These are phyloP conservation scores for Arthroderma sp. DNA, from an alignment of 2,329 filamentous ascomycete genomes.

Conservation along the genomic window DNA sequence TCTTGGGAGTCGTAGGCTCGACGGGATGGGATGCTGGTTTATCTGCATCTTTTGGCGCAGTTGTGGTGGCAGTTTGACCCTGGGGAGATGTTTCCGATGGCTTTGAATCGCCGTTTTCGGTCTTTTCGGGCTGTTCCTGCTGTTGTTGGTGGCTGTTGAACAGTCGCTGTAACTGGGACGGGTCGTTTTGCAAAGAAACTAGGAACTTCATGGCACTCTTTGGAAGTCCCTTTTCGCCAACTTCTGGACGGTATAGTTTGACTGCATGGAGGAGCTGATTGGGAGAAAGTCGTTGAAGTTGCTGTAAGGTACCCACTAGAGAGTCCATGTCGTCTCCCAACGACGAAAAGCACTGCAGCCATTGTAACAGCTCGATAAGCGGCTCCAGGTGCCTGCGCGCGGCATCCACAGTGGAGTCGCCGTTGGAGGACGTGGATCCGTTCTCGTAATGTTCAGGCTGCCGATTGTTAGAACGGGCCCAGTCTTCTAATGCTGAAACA, in stretches of 20 bases:
- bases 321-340: conserved; percentile 82
- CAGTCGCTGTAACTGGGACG: conserved; percentile 38
- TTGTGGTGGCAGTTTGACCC: too few relatives aligned
- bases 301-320: conserved; percentile 74
- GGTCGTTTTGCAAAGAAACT: conserved; percentile 63
- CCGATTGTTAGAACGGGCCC: conserved; percentile 85
- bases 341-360: conserved; percentile 95
- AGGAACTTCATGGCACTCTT: conserved; percentile 85
- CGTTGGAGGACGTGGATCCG: conserved; percentile 70
- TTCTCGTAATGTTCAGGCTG: conserved; percentile 92
- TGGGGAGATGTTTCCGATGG: too few relatives aligned
- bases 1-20: conserved; percentile 6
- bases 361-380: conserved; percentile 86
- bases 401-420: conserved; percentile 76
- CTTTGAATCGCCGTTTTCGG: background rate
- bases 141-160: conserved; percentile 17
- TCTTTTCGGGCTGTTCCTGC: conserved; percentile 16
- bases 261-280: conserved; percentile 85
- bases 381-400: conserved; percentile 75
- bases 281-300: conserved; percentile 69
- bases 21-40: background rate
- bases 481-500: conserved; percentile 85
- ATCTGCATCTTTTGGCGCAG: too few relatives aligned
- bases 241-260: conserved; percentile 85
- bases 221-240: conserved; percentile 81